Base-by-base conservation (phyloP, 192 early-diverging fungal species). In the Powellomyces hirtus region DNA sequence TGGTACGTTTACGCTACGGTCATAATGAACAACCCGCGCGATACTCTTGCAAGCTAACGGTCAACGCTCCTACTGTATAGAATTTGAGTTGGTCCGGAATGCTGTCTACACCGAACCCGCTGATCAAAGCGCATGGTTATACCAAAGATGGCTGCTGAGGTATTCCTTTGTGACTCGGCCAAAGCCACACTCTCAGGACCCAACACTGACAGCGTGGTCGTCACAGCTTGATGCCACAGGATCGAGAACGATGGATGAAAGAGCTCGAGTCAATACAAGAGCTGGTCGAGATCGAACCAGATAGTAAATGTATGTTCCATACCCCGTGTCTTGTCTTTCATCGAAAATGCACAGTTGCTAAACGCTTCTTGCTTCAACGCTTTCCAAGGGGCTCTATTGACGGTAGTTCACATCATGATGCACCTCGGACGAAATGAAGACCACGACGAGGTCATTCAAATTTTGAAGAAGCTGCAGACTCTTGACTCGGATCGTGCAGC, bases 61-160 rank as follows among this genome's bases (percentile, higher is more conserved):
- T n/a, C n/a, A n/a, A n/a, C n/a, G n/a, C n/a, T n/a, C n/a, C n/a
- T n/a, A n/a, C n/a, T n/a, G 29, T 8, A 60, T 65, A 78, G 96
- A 98, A 53, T 82, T 93, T 50, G 91, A 91, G 33, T 59, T 94
- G 64, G 89, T 96, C 42, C 81, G 91, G 50, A 92, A 92, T 59
- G 97, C 96, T 1, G 84, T 96, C 35, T 99, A 90, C 67, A 99
- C 96, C 6, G 96, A 99, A 66, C 97, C 97, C 11, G 89, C 90
- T 29, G 95, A 99, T 77, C 96, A 98, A 75, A 91, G 88, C 61
- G 95, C 94, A 16, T 99, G 97, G 97, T 79, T 99, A 14, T 99
- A 99, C 81, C 88, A 95, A 52, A 86, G 90, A 53, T 98, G 93
- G 92, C 80, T 99, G 35, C 79, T 98, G 73, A 57, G 71, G 75